Conservation (phyloP, 805 yeast genomes). For the Kodamaea hsintzibuensis region DNA sequence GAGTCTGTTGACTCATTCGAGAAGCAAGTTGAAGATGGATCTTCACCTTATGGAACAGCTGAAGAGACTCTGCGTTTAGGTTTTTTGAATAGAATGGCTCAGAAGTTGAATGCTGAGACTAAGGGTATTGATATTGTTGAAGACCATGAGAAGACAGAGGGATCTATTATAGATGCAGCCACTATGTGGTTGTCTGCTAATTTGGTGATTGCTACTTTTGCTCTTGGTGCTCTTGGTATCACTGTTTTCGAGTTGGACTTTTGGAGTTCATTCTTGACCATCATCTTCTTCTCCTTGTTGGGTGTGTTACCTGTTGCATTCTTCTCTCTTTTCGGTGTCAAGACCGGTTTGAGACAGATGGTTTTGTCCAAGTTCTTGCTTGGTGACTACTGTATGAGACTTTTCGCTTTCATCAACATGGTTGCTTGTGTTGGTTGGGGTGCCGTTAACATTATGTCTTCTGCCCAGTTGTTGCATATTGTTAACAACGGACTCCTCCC, state of each 20-base stretch:
- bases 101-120: constrained; percentile 42
- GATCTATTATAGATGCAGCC: constrained; percentile 67
- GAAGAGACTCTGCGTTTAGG: constrained; percentile 27
- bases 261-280: constrained; percentile 66
- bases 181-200: constrained; percentile 93
- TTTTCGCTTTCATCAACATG: constrained; percentile 74
- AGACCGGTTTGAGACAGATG: constrained; percentile 87
- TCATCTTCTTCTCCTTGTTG: constrained; percentile 69
- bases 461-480: constrained; percentile 79
- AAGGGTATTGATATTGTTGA: constrained; percentile 82
- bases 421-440: constrained; percentile 95
- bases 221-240: constrained; percentile 67
- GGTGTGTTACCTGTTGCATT: constrained; percentile 82
- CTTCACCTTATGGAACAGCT: constrained; percentile 22
- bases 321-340: constrained; percentile 80
- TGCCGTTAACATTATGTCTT: constrained; percentile 86
- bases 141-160: constrained; percentile 74
- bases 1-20: constrained; percentile 23
- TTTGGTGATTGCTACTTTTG: constrained; percentile 78
- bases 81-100: constrained; percentile 33
- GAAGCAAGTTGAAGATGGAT: constrained; percentile 21
- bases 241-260: constrained; percentile 67
- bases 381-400: constrained; percentile 74
- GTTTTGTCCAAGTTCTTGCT: constrained; percentile 72
- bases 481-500: constrained; percentile 71